These are phyloP conservation scores for Cornus controversa DNA, from an alignment of 148 eudicot species.

Conservation along the genomic window DNA sequence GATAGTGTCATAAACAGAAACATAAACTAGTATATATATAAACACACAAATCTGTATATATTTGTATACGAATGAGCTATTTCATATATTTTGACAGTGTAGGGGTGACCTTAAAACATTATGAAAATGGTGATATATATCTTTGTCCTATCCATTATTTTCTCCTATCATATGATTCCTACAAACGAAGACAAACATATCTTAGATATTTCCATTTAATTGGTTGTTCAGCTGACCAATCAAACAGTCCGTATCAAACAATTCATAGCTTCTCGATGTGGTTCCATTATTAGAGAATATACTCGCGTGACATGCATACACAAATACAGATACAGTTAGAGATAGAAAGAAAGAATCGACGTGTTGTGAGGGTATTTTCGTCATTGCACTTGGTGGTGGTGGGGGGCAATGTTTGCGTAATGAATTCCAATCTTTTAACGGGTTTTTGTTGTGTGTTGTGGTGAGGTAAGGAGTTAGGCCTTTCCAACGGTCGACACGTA, in stretches of 20 bases:
- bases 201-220: not conserved
- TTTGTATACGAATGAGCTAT: constrained; percentile 17
- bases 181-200: not conserved
- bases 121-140: constrained; percentile 21
- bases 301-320: not conserved
- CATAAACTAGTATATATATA: not conserved
- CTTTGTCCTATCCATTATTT: not conserved
- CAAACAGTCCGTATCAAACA: not conserved
- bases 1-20: no score
- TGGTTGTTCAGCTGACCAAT: not conserved
- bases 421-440: not conserved
- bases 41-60: no score
- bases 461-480: not conserved
- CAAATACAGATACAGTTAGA: not conserved
- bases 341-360: no score
- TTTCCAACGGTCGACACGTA: not conserved
- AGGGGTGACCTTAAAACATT: constrained; percentile 16
- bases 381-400: not conserved
- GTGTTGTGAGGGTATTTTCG: not conserved
- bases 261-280: not conserved
- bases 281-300: not conserved
- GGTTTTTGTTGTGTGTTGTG: not conserved
- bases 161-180: no score
- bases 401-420: not conserved
- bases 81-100: no score